phyloP scores from a whole-genome alignment of 495 filamentous ascomycete species.

The Apiosordaria backusii region DNA sequence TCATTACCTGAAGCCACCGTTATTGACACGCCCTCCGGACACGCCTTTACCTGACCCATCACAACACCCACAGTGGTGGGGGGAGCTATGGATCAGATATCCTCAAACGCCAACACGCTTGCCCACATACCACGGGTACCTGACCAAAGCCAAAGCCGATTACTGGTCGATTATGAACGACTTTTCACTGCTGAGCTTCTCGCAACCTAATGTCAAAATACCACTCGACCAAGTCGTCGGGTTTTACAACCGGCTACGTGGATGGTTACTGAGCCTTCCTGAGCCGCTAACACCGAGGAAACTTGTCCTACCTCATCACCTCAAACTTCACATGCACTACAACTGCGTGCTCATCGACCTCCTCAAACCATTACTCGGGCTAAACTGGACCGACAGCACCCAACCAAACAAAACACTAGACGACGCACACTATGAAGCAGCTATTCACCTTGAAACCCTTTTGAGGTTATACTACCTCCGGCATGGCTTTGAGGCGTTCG shows the following conservation, averaged over 20 bases:
- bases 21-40: slow-evolving; percentile 26
- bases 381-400: slow-evolving; percentile 18
- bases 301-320: slow-evolving; percentile 36
- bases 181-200: slow-evolving; percentile 23
- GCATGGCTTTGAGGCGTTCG: slow-evolving; percentile 37
- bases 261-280: slow-evolving; percentile 33
- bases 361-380: slow-evolving; percentile 21
- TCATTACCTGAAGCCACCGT: slow-evolving; percentile 30
- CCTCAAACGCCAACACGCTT: slow-evolving; percentile 25
- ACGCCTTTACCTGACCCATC: slow-evolving; percentile 32
- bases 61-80: slow-evolving; percentile 33
- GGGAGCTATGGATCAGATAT: slow-evolving; percentile 39
- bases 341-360: slow-evolving; percentile 26
- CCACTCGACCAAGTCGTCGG: slow-evolving; percentile 23
- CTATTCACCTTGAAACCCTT: slow-evolving; percentile 33
- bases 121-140: slow-evolving; percentile 26
- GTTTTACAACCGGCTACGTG: slow-evolving; percentile 28
- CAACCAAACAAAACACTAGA: slow-evolving; percentile 15
- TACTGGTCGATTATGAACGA: slow-evolving; percentile 35
- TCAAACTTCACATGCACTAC: slow-evolving; percentile 37
- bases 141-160: slow-evolving; percentile 35
- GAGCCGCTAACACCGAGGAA: slow-evolving; percentile 33
- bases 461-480: slow-evolving; percentile 42
- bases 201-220: slow-evolving; percentile 11
- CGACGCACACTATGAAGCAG: slow-evolving; percentile 26